Evolutionary conservation across 768 basidiomycete genomes (phyloP).

Genomic region (Amanita rimosa): DNA sequence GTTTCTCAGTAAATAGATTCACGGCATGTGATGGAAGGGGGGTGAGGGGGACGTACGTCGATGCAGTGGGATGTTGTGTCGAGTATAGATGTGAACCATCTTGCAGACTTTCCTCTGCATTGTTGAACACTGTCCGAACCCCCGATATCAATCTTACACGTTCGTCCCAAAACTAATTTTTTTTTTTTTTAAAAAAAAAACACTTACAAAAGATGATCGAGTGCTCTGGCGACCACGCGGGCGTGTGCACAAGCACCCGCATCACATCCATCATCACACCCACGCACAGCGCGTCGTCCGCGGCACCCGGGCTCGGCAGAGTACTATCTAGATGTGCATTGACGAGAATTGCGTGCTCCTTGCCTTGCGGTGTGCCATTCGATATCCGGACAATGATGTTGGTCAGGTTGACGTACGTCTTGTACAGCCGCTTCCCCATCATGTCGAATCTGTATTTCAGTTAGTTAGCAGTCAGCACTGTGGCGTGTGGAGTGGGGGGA

Average conservation of each 20-base stretch:
- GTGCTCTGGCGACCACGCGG: slow-evolving; percentile 62
- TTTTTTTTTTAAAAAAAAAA: background rate
- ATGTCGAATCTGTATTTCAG: background rate
- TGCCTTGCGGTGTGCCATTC: slow-evolving; percentile 27
- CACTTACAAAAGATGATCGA: slow-evolving; percentile 74
- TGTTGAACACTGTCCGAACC: slow-evolving; percentile 65
- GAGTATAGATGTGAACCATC: slow-evolving; percentile 92
- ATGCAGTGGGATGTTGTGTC: slow-evolving; percentile 71
- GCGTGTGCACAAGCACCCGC: slow-evolving; percentile 60
- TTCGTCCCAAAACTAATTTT: too few species aligned
- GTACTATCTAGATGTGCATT: too few species aligned
- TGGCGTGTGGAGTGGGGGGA: too few species aligned
- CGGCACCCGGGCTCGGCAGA: too few species aligned
- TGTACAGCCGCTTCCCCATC: slow-evolving; percentile 23
- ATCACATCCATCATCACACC: slow-evolving; percentile 90
- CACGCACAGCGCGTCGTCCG: background rate
- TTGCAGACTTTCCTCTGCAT: slow-evolving; percentile 91
- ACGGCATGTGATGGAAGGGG: background rate
- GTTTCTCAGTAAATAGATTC: background rate
- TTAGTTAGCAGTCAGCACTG: background rate
- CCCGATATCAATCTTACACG: background rate
- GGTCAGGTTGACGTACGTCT: slow-evolving; percentile 76
- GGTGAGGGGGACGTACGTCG: slow-evolving; percentile 39
- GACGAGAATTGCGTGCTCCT: slow-evolving; percentile 46
- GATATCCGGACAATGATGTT: slow-evolving; percentile 27